Base-by-base conservation (phyloP, 2,329 filamentous ascomycete genomes). In the Colletotrichum viniferum region DNA sequence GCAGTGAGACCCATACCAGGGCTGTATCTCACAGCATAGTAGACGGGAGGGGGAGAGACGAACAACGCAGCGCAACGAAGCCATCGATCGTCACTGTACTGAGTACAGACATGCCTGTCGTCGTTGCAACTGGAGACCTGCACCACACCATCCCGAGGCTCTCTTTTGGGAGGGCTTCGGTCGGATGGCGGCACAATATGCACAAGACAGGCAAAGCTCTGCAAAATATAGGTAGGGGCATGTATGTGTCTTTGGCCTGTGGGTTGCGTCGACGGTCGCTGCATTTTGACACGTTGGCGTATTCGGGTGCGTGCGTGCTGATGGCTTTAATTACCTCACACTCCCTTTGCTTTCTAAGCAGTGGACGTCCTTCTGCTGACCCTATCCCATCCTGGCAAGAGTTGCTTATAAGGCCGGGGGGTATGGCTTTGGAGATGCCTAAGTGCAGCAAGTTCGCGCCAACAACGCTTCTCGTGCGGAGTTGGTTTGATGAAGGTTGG, bases 271-370 rank as follows among this genome's bases (percentile, higher is more conserved):
- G 69, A 28, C 68, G 69, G 63, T 64, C 64, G 69, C 48, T 73
- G 69, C 58, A 36, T 74, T 55, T 71, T 70, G 71, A 76, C 71
- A 74, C 64, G 71, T 74, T 38, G 70, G 70, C 71, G 71, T 62
- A 30, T 58, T 65, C 65, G 70, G 64, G 63, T 73, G 56, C 26
- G 28, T 74, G 74, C 71, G 28, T 74, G 74, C 71, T 74, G 71
- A 66, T 74, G 74, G 58, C 66, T 76, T 71, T 76, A 74, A 66
- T 66, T 67, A 76, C 64, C 71, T 65, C 48, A 66, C 48, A 66
- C 28, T 55, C 38, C 71, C 58, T 73, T 24, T 32, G n/a, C 43
- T 18, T 18, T 56, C 30, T 52, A 52, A 18, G 43, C 48, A n/a
- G 38, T 30, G 24, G 52, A 28, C 32, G 14, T 34, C 36, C 56